These are phyloP conservation scores for Scedosporium apiospermum DNA, from an alignment of 2,329 filamentous ascomycete species.

Conservation along the genomic window DNA sequence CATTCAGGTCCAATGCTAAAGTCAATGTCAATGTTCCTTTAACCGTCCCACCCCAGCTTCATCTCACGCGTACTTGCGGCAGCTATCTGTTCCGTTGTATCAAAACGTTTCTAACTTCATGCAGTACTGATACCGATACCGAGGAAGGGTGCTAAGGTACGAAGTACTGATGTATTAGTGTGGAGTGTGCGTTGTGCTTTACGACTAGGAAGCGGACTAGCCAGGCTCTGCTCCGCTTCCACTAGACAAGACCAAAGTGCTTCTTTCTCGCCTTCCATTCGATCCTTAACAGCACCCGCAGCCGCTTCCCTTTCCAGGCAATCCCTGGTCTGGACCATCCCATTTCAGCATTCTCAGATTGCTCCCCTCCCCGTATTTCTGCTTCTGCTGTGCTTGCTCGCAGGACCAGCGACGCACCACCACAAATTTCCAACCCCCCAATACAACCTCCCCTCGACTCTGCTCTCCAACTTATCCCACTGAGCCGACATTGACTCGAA, in stretches of 20 bases:
- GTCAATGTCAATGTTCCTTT: not conserved
- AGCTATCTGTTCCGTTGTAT: conserved; percentile 3
- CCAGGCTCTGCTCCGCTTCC: not conserved
- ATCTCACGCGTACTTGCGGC: conserved; percentile 1
- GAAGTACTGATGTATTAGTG: not conserved
- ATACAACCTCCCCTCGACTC: not conserved
- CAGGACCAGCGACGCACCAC: not conserved
- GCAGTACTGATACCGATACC: conserved; percentile 3
- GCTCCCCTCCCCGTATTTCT: not conserved
- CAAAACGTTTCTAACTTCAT: conserved; percentile 7
- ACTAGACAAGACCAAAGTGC: too few species aligned
- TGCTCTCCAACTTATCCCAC: not conserved
- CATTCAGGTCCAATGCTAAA: not conserved
- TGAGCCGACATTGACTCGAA: not conserved
- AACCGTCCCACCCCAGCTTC: conserved; percentile 3
- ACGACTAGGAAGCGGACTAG: not conserved
- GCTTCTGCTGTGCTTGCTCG: not conserved
- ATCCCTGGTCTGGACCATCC: conserved; percentile 5
- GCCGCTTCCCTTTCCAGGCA: conserved; percentile 1
- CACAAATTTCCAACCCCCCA: conserved; percentile 7
- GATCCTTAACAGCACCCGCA: not conserved
- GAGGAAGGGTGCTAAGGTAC: not conserved
- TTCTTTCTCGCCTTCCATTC: not conserved
- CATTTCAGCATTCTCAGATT: not conserved
- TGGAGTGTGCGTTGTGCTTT: not conserved